Conservation (phyloP, 208 protist species). For the Trichomonas gallinae region DNA sequence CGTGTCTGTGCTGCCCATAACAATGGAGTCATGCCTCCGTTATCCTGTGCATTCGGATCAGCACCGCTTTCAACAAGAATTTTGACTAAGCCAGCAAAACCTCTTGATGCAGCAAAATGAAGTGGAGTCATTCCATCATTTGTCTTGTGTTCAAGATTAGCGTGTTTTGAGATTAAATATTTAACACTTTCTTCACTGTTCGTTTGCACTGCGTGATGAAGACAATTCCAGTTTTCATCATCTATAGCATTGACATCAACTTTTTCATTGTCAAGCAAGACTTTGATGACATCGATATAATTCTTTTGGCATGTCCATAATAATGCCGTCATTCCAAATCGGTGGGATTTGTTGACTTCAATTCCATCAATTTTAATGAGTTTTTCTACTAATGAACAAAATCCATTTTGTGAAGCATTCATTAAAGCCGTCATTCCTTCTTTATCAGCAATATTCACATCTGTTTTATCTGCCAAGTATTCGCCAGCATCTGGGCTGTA, state of each 20-base stretch:
- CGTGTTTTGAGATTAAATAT: not conserved
- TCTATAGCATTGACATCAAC: not conserved
- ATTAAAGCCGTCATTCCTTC: not conserved
- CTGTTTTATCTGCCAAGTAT: not conserved
- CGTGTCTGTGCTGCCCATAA: not conserved
- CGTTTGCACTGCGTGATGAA: not conserved
- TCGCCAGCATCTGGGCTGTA: not conserved
- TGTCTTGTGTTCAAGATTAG: not conserved
- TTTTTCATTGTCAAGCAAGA: not conserved
- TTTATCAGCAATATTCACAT: not conserved
- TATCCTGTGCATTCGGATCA: not conserved
- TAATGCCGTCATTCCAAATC: not conserved
- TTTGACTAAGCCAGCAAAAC: not conserved
- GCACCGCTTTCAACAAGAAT: not conserved
- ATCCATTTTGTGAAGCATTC: not conserved
- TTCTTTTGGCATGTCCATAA: not conserved
- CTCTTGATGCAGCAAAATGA: not conserved
- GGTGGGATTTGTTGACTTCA: not conserved
- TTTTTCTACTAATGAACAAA: not conserved
- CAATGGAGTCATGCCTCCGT: not conserved
- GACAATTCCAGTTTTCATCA: conserved; percentile 1
- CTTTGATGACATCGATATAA: not conserved
- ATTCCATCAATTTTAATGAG: not conserved
- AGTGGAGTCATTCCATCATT: conserved; percentile 4
- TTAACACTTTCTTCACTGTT: not conserved